phyloP scores from a whole-genome alignment of 148 eudicot genomes.

The Vaccinium corymbosum region DNA sequence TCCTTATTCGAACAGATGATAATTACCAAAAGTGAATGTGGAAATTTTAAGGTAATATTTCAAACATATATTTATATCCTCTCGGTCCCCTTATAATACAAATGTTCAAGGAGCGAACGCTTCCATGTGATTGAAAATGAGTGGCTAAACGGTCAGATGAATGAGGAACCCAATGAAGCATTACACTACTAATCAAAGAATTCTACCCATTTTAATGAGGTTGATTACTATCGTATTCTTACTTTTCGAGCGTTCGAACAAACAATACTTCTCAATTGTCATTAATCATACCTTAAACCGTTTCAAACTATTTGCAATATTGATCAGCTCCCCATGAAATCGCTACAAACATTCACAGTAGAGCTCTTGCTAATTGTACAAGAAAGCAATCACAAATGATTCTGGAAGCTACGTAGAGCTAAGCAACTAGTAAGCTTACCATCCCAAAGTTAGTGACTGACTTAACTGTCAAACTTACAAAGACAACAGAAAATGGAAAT shows the following conservation, averaged over 20 bases:
- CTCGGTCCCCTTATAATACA: background rate
- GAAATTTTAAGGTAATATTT: background rate
- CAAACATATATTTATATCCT: background rate
- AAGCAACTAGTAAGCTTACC: background rate
- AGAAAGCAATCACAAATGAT: conserved; percentile 5
- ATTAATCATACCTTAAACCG: background rate
- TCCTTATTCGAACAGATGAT: background rate
- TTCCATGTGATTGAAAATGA: background rate
- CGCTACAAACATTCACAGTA: background rate
- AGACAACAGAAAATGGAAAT: background rate
- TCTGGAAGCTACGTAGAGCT: background rate
- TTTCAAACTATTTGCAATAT: background rate
- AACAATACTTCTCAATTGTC: background rate
- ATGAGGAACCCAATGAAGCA: background rate
- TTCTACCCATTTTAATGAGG: no score
- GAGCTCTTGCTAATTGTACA: background rate
- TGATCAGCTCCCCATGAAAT: background rate
- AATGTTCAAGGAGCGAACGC: background rate
- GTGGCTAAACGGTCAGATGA: background rate
- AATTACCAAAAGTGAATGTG: background rate
- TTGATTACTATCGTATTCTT: background rate
- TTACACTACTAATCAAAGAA: background rate
- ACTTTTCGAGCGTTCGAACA: background rate
- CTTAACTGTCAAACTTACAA: background rate
- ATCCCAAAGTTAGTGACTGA: background rate